These are phyloP conservation scores for Hyphopichia pseudoburtonii DNA, from an alignment of 1,139 yeast genomes.

Conservation along the genomic window DNA sequence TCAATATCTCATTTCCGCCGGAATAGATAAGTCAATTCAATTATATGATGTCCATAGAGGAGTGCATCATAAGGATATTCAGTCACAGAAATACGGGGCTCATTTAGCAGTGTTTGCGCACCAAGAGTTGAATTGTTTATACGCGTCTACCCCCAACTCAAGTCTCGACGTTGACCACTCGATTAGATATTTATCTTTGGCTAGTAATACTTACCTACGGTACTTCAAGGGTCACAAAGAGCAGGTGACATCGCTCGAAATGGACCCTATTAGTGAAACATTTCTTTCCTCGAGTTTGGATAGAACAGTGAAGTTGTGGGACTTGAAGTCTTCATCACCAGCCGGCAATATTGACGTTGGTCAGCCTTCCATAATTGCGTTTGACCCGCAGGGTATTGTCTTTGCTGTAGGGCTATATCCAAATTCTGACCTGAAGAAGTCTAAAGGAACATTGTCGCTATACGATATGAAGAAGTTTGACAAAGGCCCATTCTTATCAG, in stretches of 20 bases:
- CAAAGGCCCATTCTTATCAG: constrained; percentile 50
- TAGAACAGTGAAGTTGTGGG: constrained; percentile 86
- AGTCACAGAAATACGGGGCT: constrained; percentile 90
- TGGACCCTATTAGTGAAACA: constrained; percentile 69
- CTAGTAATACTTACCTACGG: constrained; percentile 76
- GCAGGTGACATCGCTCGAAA: constrained; percentile 68
- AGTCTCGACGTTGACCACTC: constrained; percentile 59
- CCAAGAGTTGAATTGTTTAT: constrained; percentile 68
- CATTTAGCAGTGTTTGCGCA: constrained; percentile 86
- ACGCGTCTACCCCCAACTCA: constrained; percentile 66
- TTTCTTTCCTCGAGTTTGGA: constrained; percentile 74
- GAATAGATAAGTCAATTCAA: constrained; percentile 81
- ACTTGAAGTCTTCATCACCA: constrained; percentile 60
- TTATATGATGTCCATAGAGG: constrained; percentile 79
- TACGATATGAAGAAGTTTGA: constrained; percentile 62
- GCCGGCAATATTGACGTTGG: constrained; percentile 64
- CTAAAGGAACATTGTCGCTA: constrained; percentile 49
- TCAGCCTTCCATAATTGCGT: constrained; percentile 59
- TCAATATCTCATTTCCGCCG: constrained; percentile 71
- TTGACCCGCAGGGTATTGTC: constrained; percentile 82
- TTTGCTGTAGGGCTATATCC: constrained; percentile 65
- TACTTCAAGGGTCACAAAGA: constrained; percentile 87
- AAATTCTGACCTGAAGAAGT: constrained; percentile 14
- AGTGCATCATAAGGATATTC: constrained; percentile 60
- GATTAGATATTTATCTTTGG: constrained; percentile 70